Percentiles rank a stretch among this genome's conserved stretches.
Evolutionary conservation across 2,329 filamentous ascomycete genomes (phyloP).

Genomic region (Penicillium sp.): DNA sequence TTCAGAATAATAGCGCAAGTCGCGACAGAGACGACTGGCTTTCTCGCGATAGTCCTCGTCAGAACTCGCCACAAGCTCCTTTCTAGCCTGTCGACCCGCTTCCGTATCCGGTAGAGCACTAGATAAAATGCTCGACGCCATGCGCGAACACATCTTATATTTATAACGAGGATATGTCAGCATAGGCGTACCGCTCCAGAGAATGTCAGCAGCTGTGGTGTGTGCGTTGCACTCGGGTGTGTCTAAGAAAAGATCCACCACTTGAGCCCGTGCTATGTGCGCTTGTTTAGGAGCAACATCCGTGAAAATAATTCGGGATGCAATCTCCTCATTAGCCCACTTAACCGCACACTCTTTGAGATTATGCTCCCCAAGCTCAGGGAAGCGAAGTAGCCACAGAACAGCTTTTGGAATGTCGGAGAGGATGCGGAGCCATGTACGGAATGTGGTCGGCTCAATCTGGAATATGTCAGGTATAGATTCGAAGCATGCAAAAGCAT

Average conservation of each 20-base stretch:
- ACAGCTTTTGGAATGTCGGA: constrained; percentile 79
- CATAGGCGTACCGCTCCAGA: constrained; percentile 94
- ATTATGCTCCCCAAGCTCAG: constrained; percentile 85
- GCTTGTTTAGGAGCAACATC: constrained; percentile 93
- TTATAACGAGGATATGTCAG: constrained; percentile 85
- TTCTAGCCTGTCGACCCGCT: constrained; percentile 64
- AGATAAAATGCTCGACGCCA: constrained; percentile 90
- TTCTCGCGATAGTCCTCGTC: constrained; percentile 82
- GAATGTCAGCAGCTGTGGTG: constrained; percentile 90
- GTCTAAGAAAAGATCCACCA: constrained; percentile 93
- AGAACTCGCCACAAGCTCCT: constrained; percentile 70
- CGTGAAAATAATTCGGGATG: constrained; percentile 84
- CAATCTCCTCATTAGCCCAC: constrained; percentile 84
- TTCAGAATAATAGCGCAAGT: constrained; percentile 53
- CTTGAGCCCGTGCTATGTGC: constrained; percentile 85
- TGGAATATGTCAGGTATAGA: constrained; percentile 34
- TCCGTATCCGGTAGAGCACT: constrained; percentile 74
- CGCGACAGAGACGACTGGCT: constrained; percentile 64
- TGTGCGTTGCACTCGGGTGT: constrained; percentile 98
- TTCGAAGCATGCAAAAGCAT: not conserved
- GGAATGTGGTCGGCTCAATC: constrained; percentile 97
- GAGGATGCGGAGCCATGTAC: constrained; percentile 90
- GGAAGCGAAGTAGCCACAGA: constrained; percentile 94
- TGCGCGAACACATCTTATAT: constrained; percentile 98
- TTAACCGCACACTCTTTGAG: constrained; percentile 71